Base-by-base conservation (phyloP, 106 monocot species). In the Triglochin maritima region DNA sequence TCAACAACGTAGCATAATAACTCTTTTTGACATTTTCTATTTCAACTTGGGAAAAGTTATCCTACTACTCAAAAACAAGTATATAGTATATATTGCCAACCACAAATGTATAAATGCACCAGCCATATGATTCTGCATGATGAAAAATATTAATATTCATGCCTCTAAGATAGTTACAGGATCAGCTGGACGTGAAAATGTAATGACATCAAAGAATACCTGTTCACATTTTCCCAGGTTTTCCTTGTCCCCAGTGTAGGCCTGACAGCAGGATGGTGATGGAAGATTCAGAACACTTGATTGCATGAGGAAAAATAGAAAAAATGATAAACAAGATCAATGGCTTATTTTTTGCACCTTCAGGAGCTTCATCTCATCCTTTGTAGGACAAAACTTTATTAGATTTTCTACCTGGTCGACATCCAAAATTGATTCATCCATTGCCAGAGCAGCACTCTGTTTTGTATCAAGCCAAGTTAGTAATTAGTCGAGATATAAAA, bases 151-250 rank as follows among this genome's bases (percentile, higher is more conserved):
- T 29, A 29, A 29, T 29, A 29, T 29, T 1, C 29, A 29, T 29
- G 29, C 29, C 29, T 29, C 29, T 29, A 29, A 29, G 29, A 29
- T 29, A 29, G 29, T 29, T 29, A 29, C 29, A 29, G 29, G 55
- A 55, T 4, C 6, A 55, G 11, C 11, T 6, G 55, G 8, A 55
- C 55, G 5, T 4, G 10, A n/a, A 55, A 55, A 29, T 29, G 29
- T 59, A 59, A 59, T 17, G 12, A 4, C 13, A 9, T 4, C 2
- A 14, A 59, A 12, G 47, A 41, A 47, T 82, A 89, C 88, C 85
- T 82, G 85, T 66, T 87, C 84, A 80, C 95, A 95, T 82, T 87
- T 95, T 63, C 95, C 95, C 75, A 95, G 80, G 9, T 64, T 85
- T 74, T 85, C 90, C 81, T 78, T 87, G 68, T 87, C 76, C 15